Percentiles rank a stretch among this genome's conserved stretches.
These are phyloP conservation scores for Schoenoplectus triqueter DNA, from an alignment of 202 grass and related monocot genomes.

Conservation along the genomic window DNA sequence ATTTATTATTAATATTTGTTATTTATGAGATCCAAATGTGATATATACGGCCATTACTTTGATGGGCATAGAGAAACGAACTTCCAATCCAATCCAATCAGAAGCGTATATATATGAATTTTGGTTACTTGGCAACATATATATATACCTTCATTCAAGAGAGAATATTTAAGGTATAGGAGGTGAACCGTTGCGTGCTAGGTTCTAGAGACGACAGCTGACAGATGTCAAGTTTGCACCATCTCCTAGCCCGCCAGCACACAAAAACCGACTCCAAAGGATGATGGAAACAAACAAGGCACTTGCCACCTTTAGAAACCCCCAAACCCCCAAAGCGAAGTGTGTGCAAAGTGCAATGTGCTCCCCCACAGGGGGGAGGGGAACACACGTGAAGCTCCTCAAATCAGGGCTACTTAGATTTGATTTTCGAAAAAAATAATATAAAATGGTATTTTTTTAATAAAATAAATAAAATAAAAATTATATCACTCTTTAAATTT, in stretches of 20 bases:
- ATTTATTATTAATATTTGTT: too few relatives aligned
- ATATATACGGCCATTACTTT: neutral
- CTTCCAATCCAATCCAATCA: neutral
- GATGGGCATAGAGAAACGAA: neutral
- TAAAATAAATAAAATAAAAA: too few relatives aligned
- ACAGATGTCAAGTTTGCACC: neutral
- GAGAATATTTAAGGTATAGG: neutral
- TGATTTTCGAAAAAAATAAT: too few relatives aligned
- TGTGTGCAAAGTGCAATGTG: neutral
- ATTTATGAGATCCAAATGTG: too few relatives aligned
- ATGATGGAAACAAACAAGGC: conserved; percentile 1
- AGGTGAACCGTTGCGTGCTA: neutral
- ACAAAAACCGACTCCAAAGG: neutral
- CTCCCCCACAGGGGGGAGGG: neutral
- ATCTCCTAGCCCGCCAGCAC: neutral
- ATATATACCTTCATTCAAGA: neutral
- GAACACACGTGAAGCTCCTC: neutral
- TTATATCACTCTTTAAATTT: too few relatives aligned
- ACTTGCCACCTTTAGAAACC: conserved; percentile 11
- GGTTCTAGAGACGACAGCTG: conserved; percentile 10
- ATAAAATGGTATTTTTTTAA: too few relatives aligned
- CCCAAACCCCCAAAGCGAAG: neutral
- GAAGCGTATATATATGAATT: neutral
- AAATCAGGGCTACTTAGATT: too few relatives aligned
- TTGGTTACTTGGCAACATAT: too few relatives aligned